These are phyloP conservation scores for Diophrys sp. DNA, from an alignment of 73 alveolate species.

Conservation along the genomic window DNA sequence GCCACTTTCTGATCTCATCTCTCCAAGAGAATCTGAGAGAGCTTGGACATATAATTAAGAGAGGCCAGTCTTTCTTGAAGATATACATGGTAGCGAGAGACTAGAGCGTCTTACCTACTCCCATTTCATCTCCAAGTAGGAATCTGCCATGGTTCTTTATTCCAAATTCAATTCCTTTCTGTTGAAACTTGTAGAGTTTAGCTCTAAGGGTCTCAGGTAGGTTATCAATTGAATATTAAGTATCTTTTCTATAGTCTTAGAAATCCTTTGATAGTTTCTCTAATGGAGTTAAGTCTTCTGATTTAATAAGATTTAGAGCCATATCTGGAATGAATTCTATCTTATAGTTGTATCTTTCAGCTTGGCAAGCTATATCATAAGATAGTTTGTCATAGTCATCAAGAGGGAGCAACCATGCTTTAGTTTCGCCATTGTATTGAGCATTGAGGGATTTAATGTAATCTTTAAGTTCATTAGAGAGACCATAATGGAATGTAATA, in stretches of 20 bases:
- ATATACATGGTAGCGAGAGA: constrained; percentile 82
- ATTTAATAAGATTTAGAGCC: background rate
- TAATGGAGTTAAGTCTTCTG: background rate
- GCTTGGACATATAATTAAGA: constrained; percentile 85
- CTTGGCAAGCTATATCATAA: background rate
- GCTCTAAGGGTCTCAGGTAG: constrained; percentile 35
- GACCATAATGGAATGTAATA: background rate
- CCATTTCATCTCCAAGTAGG: constrained; percentile 95
- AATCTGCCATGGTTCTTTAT: constrained; percentile 79
- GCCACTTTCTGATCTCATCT: constrained; percentile 84
- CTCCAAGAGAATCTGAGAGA: constrained; percentile 83
- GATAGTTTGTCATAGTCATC: background rate
- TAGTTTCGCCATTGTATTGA: background rate
- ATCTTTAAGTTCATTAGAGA: constrained; percentile 1
- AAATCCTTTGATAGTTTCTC: background rate
- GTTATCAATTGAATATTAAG: background rate
- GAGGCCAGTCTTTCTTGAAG: constrained; percentile 92
- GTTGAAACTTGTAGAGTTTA: constrained; percentile 72
- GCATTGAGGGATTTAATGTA: background rate
- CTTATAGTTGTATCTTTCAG: background rate
- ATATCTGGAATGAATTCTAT: background rate
- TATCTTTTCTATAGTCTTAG: background rate
- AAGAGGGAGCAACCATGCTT: background rate
- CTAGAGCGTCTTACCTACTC: constrained; percentile 93
- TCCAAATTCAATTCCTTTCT: constrained; percentile 83